phyloP scores from a whole-genome alignment of 1,284 basidiomycete species.

The Ustilago esculenta region DNA sequence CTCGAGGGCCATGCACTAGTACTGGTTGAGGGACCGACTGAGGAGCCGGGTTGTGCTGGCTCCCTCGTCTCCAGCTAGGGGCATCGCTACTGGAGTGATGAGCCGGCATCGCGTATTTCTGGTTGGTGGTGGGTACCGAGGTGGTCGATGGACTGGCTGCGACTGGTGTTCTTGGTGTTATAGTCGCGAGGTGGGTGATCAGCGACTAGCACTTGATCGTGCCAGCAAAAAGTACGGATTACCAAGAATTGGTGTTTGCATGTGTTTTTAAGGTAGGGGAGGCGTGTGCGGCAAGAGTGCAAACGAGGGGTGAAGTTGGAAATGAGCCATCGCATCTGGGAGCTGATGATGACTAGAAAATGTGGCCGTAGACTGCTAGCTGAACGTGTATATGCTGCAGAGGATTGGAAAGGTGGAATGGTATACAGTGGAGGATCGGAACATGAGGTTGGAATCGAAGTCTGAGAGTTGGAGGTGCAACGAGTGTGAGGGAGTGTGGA shows the following conservation, averaged over 20 bases:
- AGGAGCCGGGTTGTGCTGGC: constrained; percentile 4
- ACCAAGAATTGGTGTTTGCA: neutral
- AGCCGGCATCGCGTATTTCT: constrained; percentile 15
- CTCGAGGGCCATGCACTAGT: constrained; percentile 1
- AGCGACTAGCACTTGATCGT: too few species aligned
- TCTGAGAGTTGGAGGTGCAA: too few species aligned
- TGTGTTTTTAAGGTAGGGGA: neutral
- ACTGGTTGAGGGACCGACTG: constrained; percentile 24
- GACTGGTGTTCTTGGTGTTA: too few species aligned
- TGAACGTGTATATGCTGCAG: constrained; percentile 1
- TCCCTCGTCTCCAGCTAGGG: constrained; percentile 33
- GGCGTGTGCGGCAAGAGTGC: too few species aligned
- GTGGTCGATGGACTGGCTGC: too few species aligned
- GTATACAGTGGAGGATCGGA: neutral
- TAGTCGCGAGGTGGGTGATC: too few species aligned
- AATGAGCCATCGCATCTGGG: neutral
- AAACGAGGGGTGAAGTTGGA: neutral
- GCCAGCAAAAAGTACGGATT: too few species aligned
- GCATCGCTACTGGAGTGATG: constrained; percentile 20
- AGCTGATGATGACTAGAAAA: neutral
- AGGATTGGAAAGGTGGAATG: neutral
- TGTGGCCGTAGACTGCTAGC: neutral
- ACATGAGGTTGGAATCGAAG: too few species aligned
- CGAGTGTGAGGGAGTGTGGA: too few species aligned
- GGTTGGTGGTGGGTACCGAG: neutral